phyloP scores from a whole-genome alignment of 1,284 basidiomycete species.

The Gastroboletus turbinatus region DNA sequence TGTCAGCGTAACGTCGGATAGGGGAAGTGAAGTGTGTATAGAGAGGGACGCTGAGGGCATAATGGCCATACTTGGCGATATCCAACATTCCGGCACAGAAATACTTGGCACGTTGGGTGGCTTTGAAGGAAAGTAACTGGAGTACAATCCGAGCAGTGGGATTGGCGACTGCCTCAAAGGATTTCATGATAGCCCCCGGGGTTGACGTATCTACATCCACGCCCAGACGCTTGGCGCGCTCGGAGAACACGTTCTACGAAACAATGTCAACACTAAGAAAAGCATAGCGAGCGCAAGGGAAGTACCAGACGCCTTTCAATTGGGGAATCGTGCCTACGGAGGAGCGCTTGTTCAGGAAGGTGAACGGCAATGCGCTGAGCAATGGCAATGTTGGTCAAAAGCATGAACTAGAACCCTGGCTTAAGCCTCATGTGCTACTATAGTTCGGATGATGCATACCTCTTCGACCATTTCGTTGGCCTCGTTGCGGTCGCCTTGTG shows the following conservation, averaged over 20 bases:
- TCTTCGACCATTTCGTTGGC: slow-evolving; percentile 89
- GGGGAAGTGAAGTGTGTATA: slow-evolving; percentile 98
- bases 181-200: slow-evolving; percentile 81
- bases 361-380: slow-evolving; percentile 93
- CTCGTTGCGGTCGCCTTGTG: slow-evolving; percentile 61
- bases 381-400: slow-evolving; percentile 87
- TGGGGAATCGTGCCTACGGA: slow-evolving; percentile 92
- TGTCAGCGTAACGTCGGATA: slow-evolving; percentile 91
- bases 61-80: slow-evolving; percentile 97
- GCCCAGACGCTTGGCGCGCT: slow-evolving; percentile 82
- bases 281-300: slow-evolving; percentile 12
- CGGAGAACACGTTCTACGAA: slow-evolving; percentile 66
- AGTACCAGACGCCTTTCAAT: slow-evolving; percentile 84
- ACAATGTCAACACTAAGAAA: slow-evolving; percentile 9
- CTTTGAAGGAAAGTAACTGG: slow-evolving; percentile 82
- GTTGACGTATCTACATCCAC: slow-evolving; percentile 81
- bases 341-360: slow-evolving; percentile 91
- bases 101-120: slow-evolving; percentile 92
- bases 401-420: slow-evolving; percentile 72
- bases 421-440: slow-evolving; percentile 1
- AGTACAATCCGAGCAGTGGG: slow-evolving; percentile 72
- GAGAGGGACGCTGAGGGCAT: slow-evolving; percentile 85
- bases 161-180: slow-evolving; percentile 74
- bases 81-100: slow-evolving; percentile 99
- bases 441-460: slow-evolving; percentile 41